phyloP scores from a whole-genome alignment of 1,284 basidiomycete genomes.

The Sporisorium iseilematis-ciliati region DNA sequence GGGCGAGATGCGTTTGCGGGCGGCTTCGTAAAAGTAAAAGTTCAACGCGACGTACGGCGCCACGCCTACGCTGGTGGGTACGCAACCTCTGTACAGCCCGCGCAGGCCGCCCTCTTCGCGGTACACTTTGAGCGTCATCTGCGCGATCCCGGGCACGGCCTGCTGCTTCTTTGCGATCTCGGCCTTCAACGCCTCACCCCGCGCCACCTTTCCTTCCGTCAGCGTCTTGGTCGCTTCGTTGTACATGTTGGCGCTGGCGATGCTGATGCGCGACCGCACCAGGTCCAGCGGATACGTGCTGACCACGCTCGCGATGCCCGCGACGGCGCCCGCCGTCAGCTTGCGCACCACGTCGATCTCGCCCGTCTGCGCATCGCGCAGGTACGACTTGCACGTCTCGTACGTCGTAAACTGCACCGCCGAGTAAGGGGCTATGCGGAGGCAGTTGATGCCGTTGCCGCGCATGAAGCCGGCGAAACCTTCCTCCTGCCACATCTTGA shows the following conservation, averaged over 20 bases:
- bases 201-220: conserved; percentile 7
- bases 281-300: conserved; percentile 94
- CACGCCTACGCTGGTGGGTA: conserved; percentile 89
- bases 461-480: conserved; percentile 92
- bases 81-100: conserved; percentile 86
- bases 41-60: conserved; percentile 82
- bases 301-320: conserved; percentile 89
- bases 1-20: conserved; percentile 59
- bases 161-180: conserved; percentile 40
- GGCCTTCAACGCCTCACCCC: conserved; percentile 21
- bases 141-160: conserved; percentile 78
- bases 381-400: conserved; percentile 82
- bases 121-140: conserved; percentile 90
- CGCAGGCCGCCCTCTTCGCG: conserved; percentile 88
- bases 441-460: conserved; percentile 85
- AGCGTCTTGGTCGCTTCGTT: conserved; percentile 52
- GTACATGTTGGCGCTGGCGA: conserved; percentile 74
- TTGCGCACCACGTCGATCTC: conserved; percentile 85
- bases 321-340: conserved; percentile 84
- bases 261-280: conserved; percentile 89
- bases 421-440: conserved; percentile 82
- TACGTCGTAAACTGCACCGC: conserved; percentile 91
- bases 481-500: conserved; percentile 87
- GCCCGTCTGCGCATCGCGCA: conserved; percentile 63
- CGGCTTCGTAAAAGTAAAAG: conserved; percentile 68